Base-by-base conservation (phyloP, 83 land plant genomes). In the Picea mariana region DNA sequence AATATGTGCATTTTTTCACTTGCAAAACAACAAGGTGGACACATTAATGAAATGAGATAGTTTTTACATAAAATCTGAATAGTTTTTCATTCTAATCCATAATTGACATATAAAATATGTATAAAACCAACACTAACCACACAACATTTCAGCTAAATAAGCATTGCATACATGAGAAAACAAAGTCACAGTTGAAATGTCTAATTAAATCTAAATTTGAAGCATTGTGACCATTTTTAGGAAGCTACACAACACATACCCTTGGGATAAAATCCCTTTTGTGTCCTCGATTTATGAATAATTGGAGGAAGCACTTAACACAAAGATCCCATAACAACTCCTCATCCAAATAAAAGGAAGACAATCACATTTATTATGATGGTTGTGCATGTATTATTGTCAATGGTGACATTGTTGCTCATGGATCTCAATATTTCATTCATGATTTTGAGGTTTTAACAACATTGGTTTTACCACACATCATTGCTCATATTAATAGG, bases 1-100 rank as follows among this genome's bases (percentile, higher is more conserved):
- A 93, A 67, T 16, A 93, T 87, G 81, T 86, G 91, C 47, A 89
- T 69, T 65, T 89, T 88, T 82, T 93, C 95, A 67, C 95, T 93
- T 93, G 84, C 58, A 55, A 18, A 21, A 75, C 8, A 44, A 82
- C 75, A 79, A 83, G 52, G 60, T 67, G 23, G 31, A 76, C 21
- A 62, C 26, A 69, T 49, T 15, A 62, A n/a, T 20, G 42, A 61
- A 4, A 26, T 79, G 17, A 79, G 49, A 6, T 34, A 21, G 42
- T 40, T 20, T 7, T 59, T 12, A 60, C 1, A 4, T 31, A n/a
- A 78, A 38, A 31, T 17, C 8, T 61, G 23, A 62, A 61, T 16
- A 47, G 12, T 6, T 13, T 80, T 63, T 66, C 71, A 23, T 11
- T 24, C 15, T 62, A 27, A 52, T 78, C 60, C 60, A 24, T 42